Conservation (phyloP, 768 basidiomycete genomes). For the Collybia sordida region DNA sequence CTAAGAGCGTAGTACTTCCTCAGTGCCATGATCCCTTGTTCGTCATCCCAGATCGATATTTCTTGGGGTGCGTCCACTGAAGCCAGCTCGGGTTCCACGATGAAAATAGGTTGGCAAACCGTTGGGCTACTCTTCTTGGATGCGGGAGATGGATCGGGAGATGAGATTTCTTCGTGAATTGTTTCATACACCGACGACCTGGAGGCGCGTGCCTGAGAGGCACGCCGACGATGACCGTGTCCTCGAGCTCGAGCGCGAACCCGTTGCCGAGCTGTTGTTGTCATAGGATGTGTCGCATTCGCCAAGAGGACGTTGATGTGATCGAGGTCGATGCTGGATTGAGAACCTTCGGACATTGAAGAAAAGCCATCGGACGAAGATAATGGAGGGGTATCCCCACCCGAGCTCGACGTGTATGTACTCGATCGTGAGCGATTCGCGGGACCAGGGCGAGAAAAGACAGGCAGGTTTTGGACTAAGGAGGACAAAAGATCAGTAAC, state of each 20-base stretch:
- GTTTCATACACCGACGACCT: conserved; percentile 77
- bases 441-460: conserved; percentile 61
- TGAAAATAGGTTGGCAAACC: conserved; percentile 42
- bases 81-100: conserved; percentile 58
- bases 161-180: conserved; percentile 66
- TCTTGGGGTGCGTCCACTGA: conserved; percentile 42
- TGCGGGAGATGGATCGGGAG: conserved; percentile 15
- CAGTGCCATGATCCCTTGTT: conserved; percentile 61
- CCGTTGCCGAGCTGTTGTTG: conserved; percentile 40
- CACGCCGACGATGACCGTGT: conserved; percentile 69
- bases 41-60: conserved; percentile 61
- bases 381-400: conserved; percentile 69
- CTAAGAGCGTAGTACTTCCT: conserved; percentile 68
- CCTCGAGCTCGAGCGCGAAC: conserved; percentile 56
- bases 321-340: conserved; percentile 74
- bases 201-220: conserved; percentile 62
- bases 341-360: conserved; percentile 68
- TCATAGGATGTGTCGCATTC: conserved; percentile 51
- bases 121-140: conserved; percentile 38
- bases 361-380: conserved; percentile 63
- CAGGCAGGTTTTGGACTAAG: conserved; percentile 45
- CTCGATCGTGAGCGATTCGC: conserved; percentile 61
- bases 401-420: conserved; percentile 67
- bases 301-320: conserved; percentile 58
- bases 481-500: conserved; percentile 11